These are phyloP conservation scores for Cystobasidium pallidum DNA, from an alignment of 1,284 basidiomycete species.

Conservation along the genomic window DNA sequence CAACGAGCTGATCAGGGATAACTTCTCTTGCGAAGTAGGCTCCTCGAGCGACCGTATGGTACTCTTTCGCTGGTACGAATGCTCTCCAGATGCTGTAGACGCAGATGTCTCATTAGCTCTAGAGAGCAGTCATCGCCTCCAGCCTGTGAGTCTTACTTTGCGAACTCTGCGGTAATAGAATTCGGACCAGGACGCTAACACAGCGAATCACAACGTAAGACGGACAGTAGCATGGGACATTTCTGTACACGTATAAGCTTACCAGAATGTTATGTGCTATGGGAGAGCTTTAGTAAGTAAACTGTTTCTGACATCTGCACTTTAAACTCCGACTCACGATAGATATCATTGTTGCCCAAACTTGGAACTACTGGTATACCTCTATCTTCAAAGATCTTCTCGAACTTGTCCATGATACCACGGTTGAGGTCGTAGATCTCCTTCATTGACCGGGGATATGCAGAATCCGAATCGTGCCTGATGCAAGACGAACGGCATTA, in stretches of 20 bases:
- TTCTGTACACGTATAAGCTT: conserved; percentile 64
- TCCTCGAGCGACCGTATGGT: conserved; percentile 63
- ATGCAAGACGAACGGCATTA: neutral
- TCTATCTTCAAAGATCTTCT: conserved; percentile 65
- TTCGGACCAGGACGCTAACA: conserved; percentile 69
- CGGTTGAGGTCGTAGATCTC: conserved; percentile 82
- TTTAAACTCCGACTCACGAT: too few species aligned
- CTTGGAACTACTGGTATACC: conserved; percentile 82
- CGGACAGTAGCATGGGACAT: conserved; percentile 32
- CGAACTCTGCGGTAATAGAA: conserved; percentile 73
- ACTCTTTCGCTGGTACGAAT: conserved; percentile 79
- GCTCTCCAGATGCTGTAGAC: conserved; percentile 63
- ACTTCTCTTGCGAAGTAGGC: conserved; percentile 85
- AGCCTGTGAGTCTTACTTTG: conserved; percentile 63
- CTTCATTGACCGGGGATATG: conserved; percentile 73
- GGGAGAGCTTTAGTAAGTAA: neutral
- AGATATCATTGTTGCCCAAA: conserved; percentile 66
- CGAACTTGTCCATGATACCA: conserved; percentile 70
- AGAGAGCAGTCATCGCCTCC: neutral
- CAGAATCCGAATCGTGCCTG: conserved; percentile 85
- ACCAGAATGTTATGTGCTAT: conserved; percentile 43
- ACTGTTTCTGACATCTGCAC: too few species aligned
- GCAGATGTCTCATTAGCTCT: neutral
- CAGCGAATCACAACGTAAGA: conserved; percentile 51
- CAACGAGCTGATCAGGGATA: conserved; percentile 73